These are phyloP conservation scores for Xerocomellus chrysenteron DNA, from an alignment of 768 basidiomycete genomes.

Conservation along the genomic window DNA sequence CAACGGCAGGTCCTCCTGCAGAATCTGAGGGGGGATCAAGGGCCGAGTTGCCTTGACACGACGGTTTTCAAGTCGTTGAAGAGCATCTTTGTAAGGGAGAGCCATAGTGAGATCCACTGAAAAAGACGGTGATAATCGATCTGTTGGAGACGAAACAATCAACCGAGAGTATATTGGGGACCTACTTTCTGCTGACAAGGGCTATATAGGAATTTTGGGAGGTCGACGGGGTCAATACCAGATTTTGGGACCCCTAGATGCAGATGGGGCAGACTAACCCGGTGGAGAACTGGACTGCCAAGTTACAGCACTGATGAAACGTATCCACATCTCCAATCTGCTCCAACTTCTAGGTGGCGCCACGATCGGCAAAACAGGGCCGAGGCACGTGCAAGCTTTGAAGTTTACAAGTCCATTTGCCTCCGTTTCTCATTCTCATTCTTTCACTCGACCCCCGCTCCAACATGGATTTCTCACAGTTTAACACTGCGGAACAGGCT, in stretches of 20 bases:
- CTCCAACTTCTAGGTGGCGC: background rate
- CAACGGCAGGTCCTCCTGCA: constrained; percentile 92
- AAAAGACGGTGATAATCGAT: constrained; percentile 5
- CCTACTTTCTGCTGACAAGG: constrained; percentile 18
- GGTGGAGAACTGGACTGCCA: background rate
- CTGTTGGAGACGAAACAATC: constrained; percentile 19
- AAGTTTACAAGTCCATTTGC: background rate
- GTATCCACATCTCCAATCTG: background rate
- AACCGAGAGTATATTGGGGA: background rate
- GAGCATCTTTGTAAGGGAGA: constrained; percentile 76
- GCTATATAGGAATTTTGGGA: constrained; percentile 15
- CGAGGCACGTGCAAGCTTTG: constrained; percentile 6
- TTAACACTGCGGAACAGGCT: constrained; percentile 92
- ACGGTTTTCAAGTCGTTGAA: constrained; percentile 79
- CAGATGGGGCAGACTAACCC: background rate
- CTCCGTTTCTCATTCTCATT: background rate
- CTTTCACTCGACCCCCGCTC: background rate
- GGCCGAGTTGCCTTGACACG: constrained; percentile 86
- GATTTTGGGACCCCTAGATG: background rate
- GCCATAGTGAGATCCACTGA: constrained; percentile 55
- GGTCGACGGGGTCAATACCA: constrained; percentile 12
- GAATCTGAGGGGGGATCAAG: constrained; percentile 90
- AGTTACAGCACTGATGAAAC: background rate
- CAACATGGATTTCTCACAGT: constrained; percentile 86
- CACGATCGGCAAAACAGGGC: constrained; percentile 5